phyloP scores from a whole-genome alignment of 2,329 filamentous ascomycete genomes.

The Calonectria pseudoturangicola region DNA sequence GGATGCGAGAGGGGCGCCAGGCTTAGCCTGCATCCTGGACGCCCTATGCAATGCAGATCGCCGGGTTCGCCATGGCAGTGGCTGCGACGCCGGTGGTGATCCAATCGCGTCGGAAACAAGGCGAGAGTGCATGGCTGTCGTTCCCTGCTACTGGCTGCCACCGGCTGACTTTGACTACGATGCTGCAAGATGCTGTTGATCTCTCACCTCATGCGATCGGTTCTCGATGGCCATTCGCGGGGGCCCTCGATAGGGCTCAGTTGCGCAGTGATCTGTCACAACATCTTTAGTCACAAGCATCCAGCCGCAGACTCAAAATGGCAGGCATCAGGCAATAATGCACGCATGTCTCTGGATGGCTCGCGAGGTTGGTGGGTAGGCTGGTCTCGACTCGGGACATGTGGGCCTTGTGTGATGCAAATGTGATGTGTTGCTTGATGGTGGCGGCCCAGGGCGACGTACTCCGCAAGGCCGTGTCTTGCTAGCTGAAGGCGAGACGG shows the following conservation, averaged over 20 bases:
- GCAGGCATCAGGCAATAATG: conserved; percentile 1
- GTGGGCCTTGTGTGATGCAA: conserved; percentile 23
- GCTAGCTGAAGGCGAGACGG: background rate
- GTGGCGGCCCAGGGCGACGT: background rate
- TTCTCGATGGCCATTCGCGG: background rate
- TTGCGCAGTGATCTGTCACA: conserved; percentile 16
- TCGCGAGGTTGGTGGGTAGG: background rate
- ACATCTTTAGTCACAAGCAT: conserved; percentile 13
- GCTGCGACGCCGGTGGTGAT: background rate
- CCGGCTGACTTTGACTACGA: background rate
- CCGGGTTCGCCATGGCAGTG: conserved; percentile 3
- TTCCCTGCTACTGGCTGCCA: background rate
- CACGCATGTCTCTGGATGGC: conserved; percentile 19
- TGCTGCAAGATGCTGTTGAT: conserved; percentile 8
- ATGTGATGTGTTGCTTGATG: conserved; percentile 8
- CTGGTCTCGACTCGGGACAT: conserved; percentile 22
- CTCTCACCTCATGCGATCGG: background rate
- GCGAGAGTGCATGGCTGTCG: conserved; percentile 3
- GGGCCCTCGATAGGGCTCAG: conserved; percentile 11
- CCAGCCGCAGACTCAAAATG: conserved; percentile 19
- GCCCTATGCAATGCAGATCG: conserved; percentile 27
- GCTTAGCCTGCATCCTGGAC: conserved; percentile 6
- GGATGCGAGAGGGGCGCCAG: background rate
- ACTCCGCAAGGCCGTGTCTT: background rate
- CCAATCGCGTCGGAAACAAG: background rate